Percentiles rank a stretch among this genome's conserved stretches.
phyloP scores from a whole-genome alignment of 1,139 yeast genomes.

The Nematodospora anomalae region DNA sequence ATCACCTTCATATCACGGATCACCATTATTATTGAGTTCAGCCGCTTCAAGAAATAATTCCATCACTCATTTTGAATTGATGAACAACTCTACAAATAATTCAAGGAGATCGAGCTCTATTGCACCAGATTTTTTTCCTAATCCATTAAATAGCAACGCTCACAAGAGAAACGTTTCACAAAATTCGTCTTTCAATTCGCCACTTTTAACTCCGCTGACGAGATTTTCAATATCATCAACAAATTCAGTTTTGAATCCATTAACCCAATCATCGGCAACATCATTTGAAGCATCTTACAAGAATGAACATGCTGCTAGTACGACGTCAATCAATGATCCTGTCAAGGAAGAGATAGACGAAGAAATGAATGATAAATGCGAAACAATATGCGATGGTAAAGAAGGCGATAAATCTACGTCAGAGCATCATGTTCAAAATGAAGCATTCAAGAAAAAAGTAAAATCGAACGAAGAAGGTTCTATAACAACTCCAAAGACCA shows the following conservation, averaged over 20 bases:
- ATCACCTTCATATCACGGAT: slow-evolving; percentile 29
- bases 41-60: slow-evolving; percentile 39
- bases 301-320: slow-evolving; percentile 10
- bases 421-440: neutral
- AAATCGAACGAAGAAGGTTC: neutral
- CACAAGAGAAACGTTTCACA: slow-evolving; percentile 34
- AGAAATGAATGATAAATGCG: slow-evolving; percentile 5
- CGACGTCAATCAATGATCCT: slow-evolving; percentile 10
- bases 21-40: slow-evolving; percentile 31
- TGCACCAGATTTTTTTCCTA: slow-evolving; percentile 45
- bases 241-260: slow-evolving; percentile 18
- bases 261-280: slow-evolving; percentile 6
- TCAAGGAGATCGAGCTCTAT: slow-evolving; percentile 37
- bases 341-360: slow-evolving; percentile 13
- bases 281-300: slow-evolving; percentile 12
- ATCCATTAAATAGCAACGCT: slow-evolving; percentile 25
- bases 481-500: slow-evolving; percentile 3
- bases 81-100: slow-evolving; percentile 21
- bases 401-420: neutral
- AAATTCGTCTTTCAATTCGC: slow-evolving; percentile 34
- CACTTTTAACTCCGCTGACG: slow-evolving; percentile 28
- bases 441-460: neutral
- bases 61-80: slow-evolving; percentile 35
- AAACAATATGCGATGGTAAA: slow-evolving; percentile 1
- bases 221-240: slow-evolving; percentile 31